Conservation (phyloP, 345 rosid species). For the Eucalyptus coolabah region DNA sequence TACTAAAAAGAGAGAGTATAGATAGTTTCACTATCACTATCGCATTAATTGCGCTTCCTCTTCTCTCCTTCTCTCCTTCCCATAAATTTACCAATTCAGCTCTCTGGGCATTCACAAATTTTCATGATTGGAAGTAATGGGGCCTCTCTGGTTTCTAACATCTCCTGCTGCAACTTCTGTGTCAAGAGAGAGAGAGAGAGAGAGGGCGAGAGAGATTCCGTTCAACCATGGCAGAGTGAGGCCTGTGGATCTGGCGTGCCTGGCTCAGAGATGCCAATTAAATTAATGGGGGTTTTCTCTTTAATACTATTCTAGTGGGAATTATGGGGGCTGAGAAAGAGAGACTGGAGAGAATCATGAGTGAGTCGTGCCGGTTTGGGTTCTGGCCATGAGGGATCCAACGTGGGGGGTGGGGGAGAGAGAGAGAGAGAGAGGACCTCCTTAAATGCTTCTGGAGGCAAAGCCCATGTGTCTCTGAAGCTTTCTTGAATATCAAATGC, state of each 20-base stretch:
- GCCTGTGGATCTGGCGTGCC: constrained; percentile 34
- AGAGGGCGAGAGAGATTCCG: constrained; percentile 9
- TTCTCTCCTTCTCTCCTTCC: background rate
- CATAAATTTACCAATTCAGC: background rate
- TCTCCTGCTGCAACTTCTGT: background rate
- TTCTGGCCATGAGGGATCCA: background rate
- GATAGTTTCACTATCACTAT: background rate
- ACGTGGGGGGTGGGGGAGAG: background rate
- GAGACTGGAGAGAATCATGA: background rate
- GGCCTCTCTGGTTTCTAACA: background rate
- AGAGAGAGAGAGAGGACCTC: constrained; percentile 3
- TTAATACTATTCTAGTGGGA: background rate
- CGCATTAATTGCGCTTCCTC: background rate
- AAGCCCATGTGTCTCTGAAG: background rate
- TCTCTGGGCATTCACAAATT: background rate
- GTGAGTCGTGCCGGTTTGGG: background rate
- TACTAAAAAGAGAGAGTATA: background rate
- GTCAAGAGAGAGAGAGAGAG: background rate
- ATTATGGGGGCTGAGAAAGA: background rate
- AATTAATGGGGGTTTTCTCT: background rate
- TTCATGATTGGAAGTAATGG: background rate
- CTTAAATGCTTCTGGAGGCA: background rate
- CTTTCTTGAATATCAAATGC: background rate
- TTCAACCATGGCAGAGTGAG: constrained; percentile 33
- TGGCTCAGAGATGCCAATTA: constrained; percentile 10